Evolutionary conservation across 225 moss, liverwort and hornwort species (phyloP).

Genomic region (Climacium dendroides): DNA sequence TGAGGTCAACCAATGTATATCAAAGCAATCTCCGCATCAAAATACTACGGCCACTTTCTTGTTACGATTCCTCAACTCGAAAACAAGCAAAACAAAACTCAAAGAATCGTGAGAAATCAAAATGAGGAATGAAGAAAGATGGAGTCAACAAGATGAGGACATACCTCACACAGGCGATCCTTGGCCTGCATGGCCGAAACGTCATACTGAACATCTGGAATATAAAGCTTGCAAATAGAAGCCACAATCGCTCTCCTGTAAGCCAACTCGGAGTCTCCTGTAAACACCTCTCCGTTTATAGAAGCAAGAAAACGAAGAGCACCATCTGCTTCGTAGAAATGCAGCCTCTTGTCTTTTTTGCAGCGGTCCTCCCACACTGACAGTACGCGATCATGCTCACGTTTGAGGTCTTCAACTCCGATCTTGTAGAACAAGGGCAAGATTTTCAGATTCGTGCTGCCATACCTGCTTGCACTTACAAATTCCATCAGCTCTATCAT

Average conservation of each 20-base stretch:
- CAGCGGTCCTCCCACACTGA: neutral
- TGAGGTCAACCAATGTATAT: neutral
- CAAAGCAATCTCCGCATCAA: neutral
- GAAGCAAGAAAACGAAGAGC: neutral
- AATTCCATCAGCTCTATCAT: neutral
- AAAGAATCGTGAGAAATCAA: neutral
- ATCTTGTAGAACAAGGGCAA: neutral
- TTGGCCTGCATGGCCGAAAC: neutral
- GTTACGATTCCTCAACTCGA: neutral
- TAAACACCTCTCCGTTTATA: neutral
- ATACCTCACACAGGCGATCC: neutral
- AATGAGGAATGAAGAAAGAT: neutral
- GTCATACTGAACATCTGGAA: neutral
- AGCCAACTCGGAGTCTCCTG: neutral
- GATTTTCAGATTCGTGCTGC: neutral
- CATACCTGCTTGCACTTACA: neutral
- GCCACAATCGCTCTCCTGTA: neutral
- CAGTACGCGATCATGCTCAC: neutral
- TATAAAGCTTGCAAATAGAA: neutral
- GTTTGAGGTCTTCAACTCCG: neutral
- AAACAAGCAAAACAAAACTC: neutral
- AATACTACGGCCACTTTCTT: neutral
- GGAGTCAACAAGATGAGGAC: neutral
- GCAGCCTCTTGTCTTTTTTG: neutral
- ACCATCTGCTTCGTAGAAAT: accelerated